phyloP scores from a whole-genome alignment of 805 yeast genomes.

The Lachancea lanzarotensis region DNA sequence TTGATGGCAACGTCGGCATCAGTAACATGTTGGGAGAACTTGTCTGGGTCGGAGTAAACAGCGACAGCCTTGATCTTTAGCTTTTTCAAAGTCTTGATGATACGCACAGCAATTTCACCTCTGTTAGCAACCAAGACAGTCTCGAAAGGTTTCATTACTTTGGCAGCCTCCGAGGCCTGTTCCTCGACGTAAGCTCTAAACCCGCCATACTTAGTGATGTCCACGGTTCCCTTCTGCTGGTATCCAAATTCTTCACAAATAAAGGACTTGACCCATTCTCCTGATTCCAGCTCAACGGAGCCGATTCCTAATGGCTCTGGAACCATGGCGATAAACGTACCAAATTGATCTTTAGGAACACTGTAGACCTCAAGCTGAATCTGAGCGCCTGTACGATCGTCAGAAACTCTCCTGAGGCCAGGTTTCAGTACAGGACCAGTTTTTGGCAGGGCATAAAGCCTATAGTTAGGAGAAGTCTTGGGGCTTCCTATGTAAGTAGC shows the following conservation, averaged over 20 bases:
- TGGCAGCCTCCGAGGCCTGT: conserved; percentile 18
- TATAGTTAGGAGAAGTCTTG: conserved; percentile 64
- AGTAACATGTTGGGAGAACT: conserved; percentile 78
- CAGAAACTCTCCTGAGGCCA: conserved; percentile 65
- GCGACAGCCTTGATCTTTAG: conserved; percentile 76
- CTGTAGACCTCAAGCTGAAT: conserved; percentile 80
- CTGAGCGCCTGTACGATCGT: conserved; percentile 42
- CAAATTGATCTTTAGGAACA: conserved; percentile 71
- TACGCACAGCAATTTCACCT: conserved; percentile 96
- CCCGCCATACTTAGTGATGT: conserved; percentile 83
- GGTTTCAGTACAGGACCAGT: conserved; percentile 83
- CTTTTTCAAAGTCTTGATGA: conserved; percentile 80
- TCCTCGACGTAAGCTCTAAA: conserved; percentile 57
- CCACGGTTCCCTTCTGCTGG: conserved; percentile 59
- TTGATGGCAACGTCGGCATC: conserved; percentile 79
- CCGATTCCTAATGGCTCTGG: conserved; percentile 97
- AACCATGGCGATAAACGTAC: conserved; percentile 77
- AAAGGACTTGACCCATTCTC: conserved; percentile 85
- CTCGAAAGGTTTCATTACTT: conserved; percentile 56
- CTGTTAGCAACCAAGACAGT: conserved; percentile 92
- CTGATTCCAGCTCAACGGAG: conserved; percentile 72
- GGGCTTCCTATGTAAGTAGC: conserved; percentile 66
- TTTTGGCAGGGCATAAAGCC: conserved; percentile 75
- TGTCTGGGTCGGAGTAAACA: conserved; percentile 84
- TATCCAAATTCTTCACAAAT: conserved; percentile 92